These are phyloP conservation scores for Cyberlindnera maritima DNA, from an alignment of 805 yeast genomes.

Conservation along the genomic window DNA sequence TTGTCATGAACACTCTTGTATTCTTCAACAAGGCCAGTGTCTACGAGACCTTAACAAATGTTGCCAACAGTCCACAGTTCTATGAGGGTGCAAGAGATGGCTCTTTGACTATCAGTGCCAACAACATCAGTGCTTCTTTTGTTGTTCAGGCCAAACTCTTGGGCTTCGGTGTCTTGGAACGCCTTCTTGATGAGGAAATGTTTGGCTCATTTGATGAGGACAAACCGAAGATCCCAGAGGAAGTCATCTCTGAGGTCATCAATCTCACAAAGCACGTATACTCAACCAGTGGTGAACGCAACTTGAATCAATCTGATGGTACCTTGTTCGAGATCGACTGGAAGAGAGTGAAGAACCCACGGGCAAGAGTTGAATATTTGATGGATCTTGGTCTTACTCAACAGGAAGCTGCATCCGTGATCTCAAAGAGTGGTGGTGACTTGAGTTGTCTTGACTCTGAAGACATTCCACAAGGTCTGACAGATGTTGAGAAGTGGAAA, in stretches of 20 bases:
- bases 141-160: slow-evolving; percentile 40
- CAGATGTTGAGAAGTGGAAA: slow-evolving; percentile 31
- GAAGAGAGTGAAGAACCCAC: slow-evolving; percentile 42
- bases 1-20: slow-evolving; percentile 41
- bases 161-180: slow-evolving; percentile 38
- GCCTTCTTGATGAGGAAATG: slow-evolving; percentile 30
- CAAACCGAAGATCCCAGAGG: slow-evolving; percentile 32
- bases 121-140: slow-evolving; percentile 25
- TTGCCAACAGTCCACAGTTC: slow-evolving; percentile 35
- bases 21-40: slow-evolving; percentile 46
- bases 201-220: slow-evolving; percentile 25
- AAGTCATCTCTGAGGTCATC: slow-evolving; percentile 45
- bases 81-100: slow-evolving; percentile 35
- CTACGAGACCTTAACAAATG: slow-evolving; percentile 31
- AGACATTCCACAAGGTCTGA: slow-evolving; percentile 26
- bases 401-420: slow-evolving; percentile 28
- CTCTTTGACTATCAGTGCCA: slow-evolving; percentile 15
- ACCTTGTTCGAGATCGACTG: slow-evolving; percentile 33
- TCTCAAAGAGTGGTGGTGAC: slow-evolving; percentile 34
- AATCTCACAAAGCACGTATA: slow-evolving; percentile 42
- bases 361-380: slow-evolving; percentile 33
- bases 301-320: slow-evolving; percentile 33
- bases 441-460: slow-evolving; percentile 25
- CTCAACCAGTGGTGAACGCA: slow-evolving; percentile 35
- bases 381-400: slow-evolving; percentile 30